These are phyloP conservation scores for Quercus wislizeni DNA, from an alignment of 306 rosid species.

Conservation along the genomic window DNA sequence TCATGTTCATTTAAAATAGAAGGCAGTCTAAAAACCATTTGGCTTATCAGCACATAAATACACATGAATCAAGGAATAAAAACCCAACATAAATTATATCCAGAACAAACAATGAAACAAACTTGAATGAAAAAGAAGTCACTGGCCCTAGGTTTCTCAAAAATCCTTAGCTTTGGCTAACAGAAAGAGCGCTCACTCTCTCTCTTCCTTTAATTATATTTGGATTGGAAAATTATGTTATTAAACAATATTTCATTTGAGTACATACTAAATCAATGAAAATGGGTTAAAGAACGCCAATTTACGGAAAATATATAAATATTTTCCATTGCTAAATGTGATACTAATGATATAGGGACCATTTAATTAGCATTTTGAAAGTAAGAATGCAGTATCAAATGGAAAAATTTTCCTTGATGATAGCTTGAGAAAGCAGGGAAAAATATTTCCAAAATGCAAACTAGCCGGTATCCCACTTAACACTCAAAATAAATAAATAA, in stretches of 20 bases:
- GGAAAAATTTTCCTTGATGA: neutral
- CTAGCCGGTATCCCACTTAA: neutral
- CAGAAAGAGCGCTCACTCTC: neutral
- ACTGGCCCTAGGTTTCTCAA: neutral
- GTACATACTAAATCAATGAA: neutral
- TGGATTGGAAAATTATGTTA: neutral
- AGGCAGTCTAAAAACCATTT: neutral
- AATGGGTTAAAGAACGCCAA: neutral
- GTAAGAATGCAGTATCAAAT: neutral
- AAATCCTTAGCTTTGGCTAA: too few relatives aligned
- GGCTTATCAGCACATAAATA: neutral
- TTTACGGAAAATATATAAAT: neutral
- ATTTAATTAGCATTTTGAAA: neutral
- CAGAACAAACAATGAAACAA: neutral
- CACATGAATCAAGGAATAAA: neutral
- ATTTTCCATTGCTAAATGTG: neutral
- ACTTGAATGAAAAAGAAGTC: neutral
- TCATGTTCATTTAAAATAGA: neutral
- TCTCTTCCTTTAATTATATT: neutral
- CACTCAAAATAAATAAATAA: neutral
- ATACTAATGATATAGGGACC: neutral
- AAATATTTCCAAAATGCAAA: neutral
- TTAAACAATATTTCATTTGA: neutral
- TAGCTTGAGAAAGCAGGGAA: neutral
- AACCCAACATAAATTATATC: neutral